Evolutionary conservation across 257 asterid species (phyloP).

Genomic region (Leonotis leonurus): DNA sequence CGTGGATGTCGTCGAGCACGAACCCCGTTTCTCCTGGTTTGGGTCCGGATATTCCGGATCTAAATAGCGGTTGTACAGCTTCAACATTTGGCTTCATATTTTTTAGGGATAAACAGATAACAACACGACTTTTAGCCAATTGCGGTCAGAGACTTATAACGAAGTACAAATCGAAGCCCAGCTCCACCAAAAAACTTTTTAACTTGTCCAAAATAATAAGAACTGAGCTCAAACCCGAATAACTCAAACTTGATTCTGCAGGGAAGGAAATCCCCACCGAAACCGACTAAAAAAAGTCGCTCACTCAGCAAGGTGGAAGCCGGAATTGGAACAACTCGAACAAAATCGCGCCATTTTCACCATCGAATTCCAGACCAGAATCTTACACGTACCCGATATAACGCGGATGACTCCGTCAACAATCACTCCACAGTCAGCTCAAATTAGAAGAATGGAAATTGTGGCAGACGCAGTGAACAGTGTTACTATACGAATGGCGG

Average conservation of each 20-base stretch:
- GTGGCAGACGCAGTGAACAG: neutral
- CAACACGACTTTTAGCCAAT: conserved; percentile 5
- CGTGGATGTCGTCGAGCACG: conserved; percentile 38
- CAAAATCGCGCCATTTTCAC: conserved; percentile 4
- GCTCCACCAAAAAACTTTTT: neutral
- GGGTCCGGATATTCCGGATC: conserved; percentile 51
- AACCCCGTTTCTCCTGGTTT: conserved; percentile 28
- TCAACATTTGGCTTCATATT: conserved; percentile 32
- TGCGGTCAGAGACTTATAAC: neutral
- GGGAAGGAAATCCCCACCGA: no score
- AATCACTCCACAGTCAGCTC: neutral
- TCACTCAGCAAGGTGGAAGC: neutral
- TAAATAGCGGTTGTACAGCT: conserved; percentile 32
- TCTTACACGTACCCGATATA: no score
- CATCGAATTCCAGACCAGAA: no score
- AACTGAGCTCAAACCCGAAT: neutral
- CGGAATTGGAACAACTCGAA: conserved; percentile 2
- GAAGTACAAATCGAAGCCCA: conserved; percentile 1
- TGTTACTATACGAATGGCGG: conserved; percentile 31
- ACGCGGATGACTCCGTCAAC: neutral
- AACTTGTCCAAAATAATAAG: conserved; percentile 2
- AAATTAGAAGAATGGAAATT: neutral
- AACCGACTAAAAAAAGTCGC: neutral
- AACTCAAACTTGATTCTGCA: neutral
- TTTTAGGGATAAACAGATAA: neutral